Base-by-base conservation (phyloP, 345 rosid species). In the Luvunga scandens region DNA sequence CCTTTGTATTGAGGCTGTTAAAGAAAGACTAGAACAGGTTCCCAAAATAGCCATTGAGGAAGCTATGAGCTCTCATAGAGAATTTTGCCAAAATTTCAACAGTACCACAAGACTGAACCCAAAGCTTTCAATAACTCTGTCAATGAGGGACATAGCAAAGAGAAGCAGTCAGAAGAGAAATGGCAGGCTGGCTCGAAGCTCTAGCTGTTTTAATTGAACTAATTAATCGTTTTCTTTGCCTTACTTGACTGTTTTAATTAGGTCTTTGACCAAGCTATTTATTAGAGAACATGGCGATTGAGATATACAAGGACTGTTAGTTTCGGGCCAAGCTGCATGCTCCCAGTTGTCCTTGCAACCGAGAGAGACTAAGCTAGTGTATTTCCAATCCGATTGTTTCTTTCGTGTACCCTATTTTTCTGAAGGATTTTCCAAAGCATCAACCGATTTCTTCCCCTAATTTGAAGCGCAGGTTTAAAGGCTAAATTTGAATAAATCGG, bases 1-100 rank as follows among this genome's bases (percentile, higher is more conserved):
- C 16, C 89, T 89, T 22, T 89, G 92, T 75, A 83, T 86, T 0
- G 92, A 81, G 72, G 89, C 85, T 22, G 90, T 87, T 14, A 78
- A 84, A 67, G 90, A 86, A 28, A 87, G 59, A 42, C 61, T 83
- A 12, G 24, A 13, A 2, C 72, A 68, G 75, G 55, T 77, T 39
- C 79, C 84, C 1, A 59, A 59, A 27, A 33, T 36, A 9, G 75
- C 77, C 78, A 66, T 83, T 38, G 66, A 78, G 39, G 90, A 84
- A 69, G 90, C 89, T n/a, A 39, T 86, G 31, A 56, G 77, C 38
- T 83, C 78, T 22, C 89, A 89, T 33, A 81, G 24, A 78, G 85
- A 81, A 36, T 84, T 87, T 53, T 89, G 89, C 77, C 87, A 83
- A 48, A 59, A 33, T n/a, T 89, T 83, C 80, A 87, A 86, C 48